Base-by-base conservation (phyloP, 164 flowering plant genomes). In the Kingdonia uniflora region DNA sequence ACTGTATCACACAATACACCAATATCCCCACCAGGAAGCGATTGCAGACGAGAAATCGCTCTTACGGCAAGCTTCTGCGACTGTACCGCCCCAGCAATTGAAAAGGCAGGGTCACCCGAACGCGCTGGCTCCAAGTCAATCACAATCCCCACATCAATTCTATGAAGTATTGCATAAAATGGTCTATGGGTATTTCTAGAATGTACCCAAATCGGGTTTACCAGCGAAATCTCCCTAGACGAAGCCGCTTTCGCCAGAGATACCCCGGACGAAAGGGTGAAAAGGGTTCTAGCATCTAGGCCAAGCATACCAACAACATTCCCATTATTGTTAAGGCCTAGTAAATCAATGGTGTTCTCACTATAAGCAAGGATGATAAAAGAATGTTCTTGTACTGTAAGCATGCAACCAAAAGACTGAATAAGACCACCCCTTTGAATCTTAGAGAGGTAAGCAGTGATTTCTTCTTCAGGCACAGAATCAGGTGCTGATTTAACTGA, bases 381-480 rank as follows among this genome's bases (percentile, higher is more conserved):
- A n/a, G 11, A 52, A 5, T 44, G 43, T 23, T 51, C 66, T 58
- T 70, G 61, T 13, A 65, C 19, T 2, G 70, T 66, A 35, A 65
- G 29, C 62, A 70, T 14, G 42, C 67, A 70, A 23, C 73, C 73
- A 55, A 70, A 70, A n/a, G 73, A 61, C 43, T 70, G 73, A 14
- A 65, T 54, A 0, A 50, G 58, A 51, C 56, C 51, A 20, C 69
- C 73, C 10, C 69, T 69, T 55, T 69, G 73, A 46, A 69, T 69
- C 33, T 50, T 65, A 43, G 54, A 60, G 3, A 69, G 61, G 40
- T 65, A 65, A 11, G 63, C 63, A 47, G 29, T 15, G n/a, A 57
- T 38, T 48, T 57, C 33, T 48, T 46, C 43, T 19, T 57, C 21
- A 20, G 52, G 20, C 0, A 57, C 60, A 20, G 42, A 47, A 33